Base-by-base conservation (phyloP, 257 asterid species). In the Ligustrum vulgare region DNA sequence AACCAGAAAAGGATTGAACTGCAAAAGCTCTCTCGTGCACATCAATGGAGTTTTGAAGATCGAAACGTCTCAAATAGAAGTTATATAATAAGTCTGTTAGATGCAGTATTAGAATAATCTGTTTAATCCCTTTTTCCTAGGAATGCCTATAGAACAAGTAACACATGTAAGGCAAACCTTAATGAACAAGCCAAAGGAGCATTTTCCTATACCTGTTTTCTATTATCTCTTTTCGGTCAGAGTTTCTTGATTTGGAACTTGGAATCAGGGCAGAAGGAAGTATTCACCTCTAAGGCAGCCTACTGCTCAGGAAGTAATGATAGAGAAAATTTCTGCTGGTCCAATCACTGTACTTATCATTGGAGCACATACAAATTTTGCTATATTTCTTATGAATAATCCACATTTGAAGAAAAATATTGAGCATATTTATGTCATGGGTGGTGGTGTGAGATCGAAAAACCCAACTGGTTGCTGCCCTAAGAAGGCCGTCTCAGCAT, bases 401-500 rank as follows among this genome's bases (percentile, higher is more conserved):
- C 97, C 96, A 11, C 85, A 87, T 82, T 78, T 91, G 82, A 91
- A 89, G 90, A 89, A 82, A 45, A 86, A 93, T 37, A 74, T 93
- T 25, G 43, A 84, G 80, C 98, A 93, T 32, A 80, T 93, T 66
- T 93, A 91, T 77, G 74, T 90, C 41, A 89, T 91, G 98, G 98
- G 97, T 5, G 98, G 98, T 65, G 91, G 90, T 37, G 89, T 93
- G 73, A 82, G 94, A 75, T 80, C 96, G 22, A 69, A 69, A 67
- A 91, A 91, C 77, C 96, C 94, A 5, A 89, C 94, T 3, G 94
- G 96, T 28, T 91, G 97, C 75, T 91, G 96, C 63, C 94, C 93
- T 0, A 74, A 77, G 65, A 87, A 75, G 82, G 82, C 90, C 7
- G 74, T 39, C 81, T 78, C 89, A 25, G 72, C 88, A 32, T 89